A percentile compares a stretch with the other conserved stretches of the same genome.
These are phyloP conservation scores for Scutellaria minor DNA, from an alignment of 257 asterid species.

Conservation along the genomic window DNA sequence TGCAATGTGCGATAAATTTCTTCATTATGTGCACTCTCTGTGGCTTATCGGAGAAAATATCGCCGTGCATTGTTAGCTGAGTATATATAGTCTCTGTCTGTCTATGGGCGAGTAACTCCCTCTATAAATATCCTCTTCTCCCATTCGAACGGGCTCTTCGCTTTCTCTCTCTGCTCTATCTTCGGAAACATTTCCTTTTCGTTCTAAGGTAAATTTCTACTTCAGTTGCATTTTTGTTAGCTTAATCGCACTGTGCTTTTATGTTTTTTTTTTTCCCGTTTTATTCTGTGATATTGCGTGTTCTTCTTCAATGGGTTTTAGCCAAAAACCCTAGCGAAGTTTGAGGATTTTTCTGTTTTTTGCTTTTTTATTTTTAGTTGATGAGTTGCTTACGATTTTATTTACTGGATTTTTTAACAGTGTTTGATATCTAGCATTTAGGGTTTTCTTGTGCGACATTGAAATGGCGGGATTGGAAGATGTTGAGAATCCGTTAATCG, in stretches of 20 bases:
- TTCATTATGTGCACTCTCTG: background rate
- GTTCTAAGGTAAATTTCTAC: constrained; percentile 7
- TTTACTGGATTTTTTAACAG: constrained; percentile 17
- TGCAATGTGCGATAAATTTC: background rate
- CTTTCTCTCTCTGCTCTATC: no score
- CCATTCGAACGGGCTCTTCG: no score
- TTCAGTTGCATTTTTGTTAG: background rate
- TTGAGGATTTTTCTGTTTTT: background rate
- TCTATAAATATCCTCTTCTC: no score
- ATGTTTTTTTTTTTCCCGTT: background rate
- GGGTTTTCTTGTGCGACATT: constrained; percentile 19
- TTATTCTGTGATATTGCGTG: background rate
- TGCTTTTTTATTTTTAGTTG: background rate
- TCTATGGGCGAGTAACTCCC: no score
- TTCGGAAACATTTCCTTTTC: background rate
- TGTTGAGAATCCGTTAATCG: constrained; percentile 24
- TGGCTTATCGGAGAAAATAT: constrained; percentile 17
- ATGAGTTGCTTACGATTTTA: constrained; percentile 1
- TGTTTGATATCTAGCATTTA: background rate
- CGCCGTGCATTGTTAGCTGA: constrained; percentile 26
- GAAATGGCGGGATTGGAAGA: constrained; percentile 37
- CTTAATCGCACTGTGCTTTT: background rate
- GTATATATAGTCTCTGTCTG: no score
- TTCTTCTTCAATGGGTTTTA: constrained; percentile 13
- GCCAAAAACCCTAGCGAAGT: constrained; percentile 23